A percentile compares a stretch with the other conserved stretches of the same genome.
Evolutionary conservation across 2,329 filamentous ascomycete species (phyloP).

Genomic region (Neonectria hederae): DNA sequence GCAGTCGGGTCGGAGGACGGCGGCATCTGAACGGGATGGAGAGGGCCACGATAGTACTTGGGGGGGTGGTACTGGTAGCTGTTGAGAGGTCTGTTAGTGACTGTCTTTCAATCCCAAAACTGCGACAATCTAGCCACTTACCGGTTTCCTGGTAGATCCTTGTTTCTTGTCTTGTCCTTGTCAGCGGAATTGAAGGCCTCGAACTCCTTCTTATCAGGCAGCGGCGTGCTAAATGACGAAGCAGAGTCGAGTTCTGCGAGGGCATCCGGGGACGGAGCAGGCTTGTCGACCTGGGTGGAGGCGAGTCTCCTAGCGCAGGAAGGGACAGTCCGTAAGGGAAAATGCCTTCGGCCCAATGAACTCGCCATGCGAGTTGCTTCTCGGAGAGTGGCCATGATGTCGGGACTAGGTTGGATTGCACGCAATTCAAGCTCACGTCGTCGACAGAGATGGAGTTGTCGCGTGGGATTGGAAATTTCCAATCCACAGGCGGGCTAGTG

Average conservation of each 20-base stretch:
- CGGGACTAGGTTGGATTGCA: conserved; percentile 19
- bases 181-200: conserved; percentile 54
- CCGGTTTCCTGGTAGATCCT: conserved; percentile 59
- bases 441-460: conserved; percentile 37
- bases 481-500: conserved; percentile 36
- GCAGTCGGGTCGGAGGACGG: conserved; percentile 85
- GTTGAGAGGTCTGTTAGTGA: conserved; percentile 37
- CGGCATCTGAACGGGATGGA: conserved; percentile 94
- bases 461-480: conserved; percentile 48
- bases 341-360: conserved; percentile 43
- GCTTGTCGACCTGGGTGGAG: conserved; percentile 56
- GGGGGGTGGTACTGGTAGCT: conserved; percentile 97
- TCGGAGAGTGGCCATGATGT: conserved; percentile 54
- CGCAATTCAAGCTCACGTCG: conserved; percentile 32
- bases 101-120: not conserved
- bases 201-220: conserved; percentile 50
- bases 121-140: conserved; percentile 38
- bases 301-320: conserved; percentile 52
- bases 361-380: conserved; percentile 51
- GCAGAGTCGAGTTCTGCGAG: conserved; percentile 61
- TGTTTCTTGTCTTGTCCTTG: conserved; percentile 47
- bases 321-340: conserved; percentile 38
- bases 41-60: conserved; percentile 91
- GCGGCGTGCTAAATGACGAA: conserved; percentile 58
- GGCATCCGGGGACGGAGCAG: conserved; percentile 36